These are phyloP conservation scores for Cutaneotrichosporon cavernicola DNA, from an alignment of 1,284 basidiomycete genomes.

Conservation along the genomic window DNA sequence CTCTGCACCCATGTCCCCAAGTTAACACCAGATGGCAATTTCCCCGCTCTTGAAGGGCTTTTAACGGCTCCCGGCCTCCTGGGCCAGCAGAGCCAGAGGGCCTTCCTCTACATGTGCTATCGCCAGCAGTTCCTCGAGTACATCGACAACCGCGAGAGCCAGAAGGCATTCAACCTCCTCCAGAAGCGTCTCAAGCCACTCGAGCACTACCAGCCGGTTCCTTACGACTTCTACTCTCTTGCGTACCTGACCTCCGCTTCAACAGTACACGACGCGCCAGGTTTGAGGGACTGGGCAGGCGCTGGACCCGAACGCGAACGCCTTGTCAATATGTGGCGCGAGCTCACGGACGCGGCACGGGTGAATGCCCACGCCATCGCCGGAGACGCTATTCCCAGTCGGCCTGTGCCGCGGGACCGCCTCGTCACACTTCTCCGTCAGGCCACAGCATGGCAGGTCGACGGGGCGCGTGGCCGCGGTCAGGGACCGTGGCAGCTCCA, in stretches of 20 bases:
- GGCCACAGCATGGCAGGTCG: conserved; percentile 56
- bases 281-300: conserved; percentile 56
- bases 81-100: conserved; percentile 53
- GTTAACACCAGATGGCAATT: conserved; percentile 53
- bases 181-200: conserved; percentile 57
- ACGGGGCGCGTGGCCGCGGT: conserved; percentile 21
- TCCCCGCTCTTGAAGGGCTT: conserved; percentile 53
- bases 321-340: conserved; percentile 52
- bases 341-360: conserved; percentile 35
- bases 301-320: conserved; percentile 48
- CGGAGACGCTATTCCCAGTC: conserved; percentile 13
- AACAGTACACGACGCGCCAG: conserved; percentile 56
- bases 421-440: conserved; percentile 54
- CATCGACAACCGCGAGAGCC: conserved; percentile 56
- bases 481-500: conserved; percentile 27
- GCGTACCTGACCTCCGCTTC: conserved; percentile 56
- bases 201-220: conserved; percentile 57
- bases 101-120: conserved; percentile 53
- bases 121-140: conserved; percentile 55
- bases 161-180: conserved; percentile 57
- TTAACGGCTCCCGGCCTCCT: conserved; percentile 50
- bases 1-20: neutral
- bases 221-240: conserved; percentile 56
- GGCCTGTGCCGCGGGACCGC: conserved; percentile 52
- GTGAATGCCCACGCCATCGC: conserved; percentile 13